These are phyloP conservation scores for Sarocladium strictum DNA, from an alignment of 2,329 filamentous ascomycete species.

Conservation along the genomic window DNA sequence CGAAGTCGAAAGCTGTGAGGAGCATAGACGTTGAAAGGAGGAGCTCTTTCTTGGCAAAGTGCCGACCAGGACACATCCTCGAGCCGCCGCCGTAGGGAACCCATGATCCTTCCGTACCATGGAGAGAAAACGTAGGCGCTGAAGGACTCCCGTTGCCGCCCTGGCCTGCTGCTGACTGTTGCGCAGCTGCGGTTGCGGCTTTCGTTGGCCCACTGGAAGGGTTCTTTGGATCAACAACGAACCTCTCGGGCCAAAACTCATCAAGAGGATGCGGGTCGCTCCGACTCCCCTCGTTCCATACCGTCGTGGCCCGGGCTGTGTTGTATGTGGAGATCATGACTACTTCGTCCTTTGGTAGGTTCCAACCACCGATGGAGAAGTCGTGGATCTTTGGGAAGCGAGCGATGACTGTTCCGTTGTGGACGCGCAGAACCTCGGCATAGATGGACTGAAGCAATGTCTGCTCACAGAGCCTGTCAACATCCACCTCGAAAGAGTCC, in stretches of 20 bases:
- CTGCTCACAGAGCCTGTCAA: not conserved
- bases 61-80: constrained; percentile 30
- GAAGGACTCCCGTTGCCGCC: too few relatives aligned
- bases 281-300: constrained; percentile 11
- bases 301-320: constrained; percentile 7
- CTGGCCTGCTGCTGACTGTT: not conserved
- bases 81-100: constrained; percentile 22
- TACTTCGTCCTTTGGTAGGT: not conserved
- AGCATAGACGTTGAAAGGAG: constrained; percentile 25
- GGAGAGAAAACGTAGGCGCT: not conserved
- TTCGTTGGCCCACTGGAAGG: constrained; percentile 12
- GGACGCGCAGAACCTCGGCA: not conserved
- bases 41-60: constrained; percentile 35
- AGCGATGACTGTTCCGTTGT: not conserved
- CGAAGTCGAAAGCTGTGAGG: constrained; percentile 24
- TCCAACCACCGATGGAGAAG: not conserved
- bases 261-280: constrained; percentile 14
- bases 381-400: not conserved
- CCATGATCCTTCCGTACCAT: not conserved
- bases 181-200: not conserved
- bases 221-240: constrained; percentile 13
- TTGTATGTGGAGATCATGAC: not conserved
- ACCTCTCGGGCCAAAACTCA: constrained; percentile 14
- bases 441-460: not conserved
- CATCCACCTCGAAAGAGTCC: not conserved